Evolutionary conservation across 2,329 filamentous ascomycete species (phyloP), one percentile per base, ranked within the genome.

Genomic region (Fusarium nematophilum): DNA sequence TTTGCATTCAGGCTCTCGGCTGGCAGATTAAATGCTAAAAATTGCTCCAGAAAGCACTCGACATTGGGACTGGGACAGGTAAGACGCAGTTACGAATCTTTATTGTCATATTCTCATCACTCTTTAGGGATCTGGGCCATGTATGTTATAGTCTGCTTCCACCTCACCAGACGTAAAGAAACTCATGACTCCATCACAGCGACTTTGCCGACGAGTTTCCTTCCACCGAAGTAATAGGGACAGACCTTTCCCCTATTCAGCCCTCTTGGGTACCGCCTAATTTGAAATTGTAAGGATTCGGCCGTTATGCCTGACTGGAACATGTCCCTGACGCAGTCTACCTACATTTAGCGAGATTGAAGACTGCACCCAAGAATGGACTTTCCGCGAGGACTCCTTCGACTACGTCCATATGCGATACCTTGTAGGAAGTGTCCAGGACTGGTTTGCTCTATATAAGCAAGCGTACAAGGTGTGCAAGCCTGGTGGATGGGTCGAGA

Each of bases 371-470:
- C 44, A 66, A 58, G 10, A 58, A 14, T 72, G 70, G 70, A 71
- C 67, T 3, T 71, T 66, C 34, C 39, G 30, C 21, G 45, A 39
- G 9, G 49, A 61, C 50, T 70, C 77, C 29, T 86, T 86, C 65
- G 86, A 89, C 71, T 85, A 81, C 64, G 82, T 89, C 48, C 87
- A 88, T 67, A 82, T 83, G 6, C 81, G 83, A 38, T 77, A 83
- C 62, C 74, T 88, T 60, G 74, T 80, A 3, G 86, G 86, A 37
- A 80, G 80, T 54, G 80, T 88, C 54, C 70, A 75, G 5, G 84
- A 86, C 61, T 88, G 85, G 72, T 77, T 78, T 26, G 75, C 79
- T n/a, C 70, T 88, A 14, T 79, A 87, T 58, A 70, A 73, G 37
- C 80, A 83, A 54, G 72, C 80, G 5, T 83, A 75, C 67, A 76